Conservation (phyloP, 1,284 basidiomycete species). For the Gastroboletus turbinatus region DNA sequence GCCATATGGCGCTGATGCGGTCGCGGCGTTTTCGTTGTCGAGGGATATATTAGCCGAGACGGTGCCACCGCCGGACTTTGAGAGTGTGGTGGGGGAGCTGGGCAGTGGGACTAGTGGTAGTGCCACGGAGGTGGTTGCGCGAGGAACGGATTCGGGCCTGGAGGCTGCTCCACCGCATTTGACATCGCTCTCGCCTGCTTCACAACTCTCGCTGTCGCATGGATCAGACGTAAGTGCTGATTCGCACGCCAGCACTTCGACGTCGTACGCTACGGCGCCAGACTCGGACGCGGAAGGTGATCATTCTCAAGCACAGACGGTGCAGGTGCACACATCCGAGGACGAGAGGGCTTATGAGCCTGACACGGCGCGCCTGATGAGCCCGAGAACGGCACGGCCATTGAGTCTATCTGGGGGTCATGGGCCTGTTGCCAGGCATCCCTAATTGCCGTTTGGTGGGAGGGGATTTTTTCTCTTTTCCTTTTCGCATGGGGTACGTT, state of each 20-base stretch:
- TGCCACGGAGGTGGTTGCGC: background rate
- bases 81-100: constrained; percentile 7
- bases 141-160: background rate
- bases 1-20: constrained; percentile 51
- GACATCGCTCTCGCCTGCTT: background rate
- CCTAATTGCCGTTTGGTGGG: background rate
- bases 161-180: background rate
- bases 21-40: constrained; percentile 40
- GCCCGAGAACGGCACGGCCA: constrained; percentile 19
- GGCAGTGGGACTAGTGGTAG: background rate
- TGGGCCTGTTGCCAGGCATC: background rate
- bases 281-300: background rate
- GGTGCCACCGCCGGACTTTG: constrained; percentile 36
- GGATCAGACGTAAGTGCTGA: background rate
- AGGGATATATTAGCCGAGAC: constrained; percentile 31
- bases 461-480: background rate
- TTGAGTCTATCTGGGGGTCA: background rate
- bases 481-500: background rate
- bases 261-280: constrained; percentile 12
- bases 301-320: background rate
- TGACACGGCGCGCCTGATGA: constrained; percentile 19
- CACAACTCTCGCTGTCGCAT: background rate
- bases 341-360: constrained; percentile 6
- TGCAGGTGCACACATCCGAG: constrained; percentile 1
- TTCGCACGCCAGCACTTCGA: constrained; percentile 16